Evolutionary conservation across 2,329 filamentous ascomycete genomes (phyloP).

Genomic region (Moelleriella libera): DNA sequence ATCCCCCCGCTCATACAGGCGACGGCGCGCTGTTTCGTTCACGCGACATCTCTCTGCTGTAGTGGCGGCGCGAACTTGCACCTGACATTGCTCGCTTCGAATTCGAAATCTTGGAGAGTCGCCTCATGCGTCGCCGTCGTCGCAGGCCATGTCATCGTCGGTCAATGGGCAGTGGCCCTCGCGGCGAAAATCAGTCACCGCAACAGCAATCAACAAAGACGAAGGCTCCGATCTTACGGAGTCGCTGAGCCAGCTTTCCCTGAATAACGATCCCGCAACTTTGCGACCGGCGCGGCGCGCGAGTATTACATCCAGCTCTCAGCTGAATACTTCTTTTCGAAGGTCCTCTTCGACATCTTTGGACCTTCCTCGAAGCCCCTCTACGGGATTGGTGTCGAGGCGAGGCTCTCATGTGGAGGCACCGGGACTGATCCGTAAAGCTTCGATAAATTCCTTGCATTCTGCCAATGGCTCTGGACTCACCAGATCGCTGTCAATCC

Average conservation of each 20-base stretch:
- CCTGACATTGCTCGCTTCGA: not conserved
- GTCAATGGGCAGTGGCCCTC: not conserved
- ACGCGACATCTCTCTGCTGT: not conserved
- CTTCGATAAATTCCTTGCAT: conserved; percentile 42
- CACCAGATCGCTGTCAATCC: conserved; percentile 22
- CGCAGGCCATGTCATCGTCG: not conserved
- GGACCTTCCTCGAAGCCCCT: conserved; percentile 27
- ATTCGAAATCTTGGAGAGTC: not conserved
- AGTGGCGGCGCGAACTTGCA: not conserved
- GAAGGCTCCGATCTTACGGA: conserved; percentile 21
- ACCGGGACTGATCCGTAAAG: conserved; percentile 38
- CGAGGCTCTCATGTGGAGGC: conserved; percentile 32
- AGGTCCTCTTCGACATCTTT: conserved; percentile 22
- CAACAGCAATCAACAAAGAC: not conserved
- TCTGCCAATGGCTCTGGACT: conserved; percentile 28
- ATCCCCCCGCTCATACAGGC: not conserved
- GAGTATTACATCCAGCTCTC: conserved; percentile 20
- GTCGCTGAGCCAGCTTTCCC: conserved; percentile 29
- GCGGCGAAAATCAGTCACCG: conserved; percentile 1
- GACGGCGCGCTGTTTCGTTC: not conserved
- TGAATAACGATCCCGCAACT: conserved; percentile 19
- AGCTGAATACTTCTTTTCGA: conserved; percentile 20
- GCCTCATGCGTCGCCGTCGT: not conserved
- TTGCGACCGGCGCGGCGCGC: conserved; percentile 9
- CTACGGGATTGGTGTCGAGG: conserved; percentile 23